Evolutionary conservation across 2,329 filamentous ascomycete species (phyloP), one percentile per base, ranked within the genome.

Genomic region (Berkeleyomyces rouxiae): DNA sequence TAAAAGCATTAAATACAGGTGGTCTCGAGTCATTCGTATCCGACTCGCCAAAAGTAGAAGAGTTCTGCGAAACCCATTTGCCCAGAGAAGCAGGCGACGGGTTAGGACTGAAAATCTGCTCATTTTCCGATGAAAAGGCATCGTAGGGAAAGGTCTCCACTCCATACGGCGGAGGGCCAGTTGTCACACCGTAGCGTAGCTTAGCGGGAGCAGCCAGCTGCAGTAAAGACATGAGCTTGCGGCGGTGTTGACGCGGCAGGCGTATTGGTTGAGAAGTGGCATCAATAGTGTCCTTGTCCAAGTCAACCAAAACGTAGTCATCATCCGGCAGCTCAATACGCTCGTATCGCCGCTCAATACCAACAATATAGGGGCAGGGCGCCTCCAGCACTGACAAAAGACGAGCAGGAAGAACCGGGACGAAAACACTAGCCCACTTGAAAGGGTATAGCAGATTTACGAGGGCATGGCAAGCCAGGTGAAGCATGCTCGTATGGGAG

Each of bases 341-440:
- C 68, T 95, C 89, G 71, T 97, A 97, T 63, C 91, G 84, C 67
- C 91, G 83, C 74, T 99, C 93, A 64, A 99, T 89, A 58, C 93
- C 93, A 51, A 97, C 90, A 67, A 99, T 96, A 69, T 97, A 99
- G 0, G 93, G 93, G 68, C 93, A 97, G 2, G 92, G 92, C 0
- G 92, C 92, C 69, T 97, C 93, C 16, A 99, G 80, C 2, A 90
- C 92, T 61, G 93, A 91, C 7, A 99, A 79, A 31, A 99, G 77
- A 43, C 92, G 84, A 7, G 90, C 88, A 4, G 92, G 92, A 7
- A 99, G 79, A 42, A 97, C 81, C 1, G 92, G 92, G 66, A 97
- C 96, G 71, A 96, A 90, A 58, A 97, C 90, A 68, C 91, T 95
- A 2, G 88, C 83, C 92, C 93, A 97, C 67, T 90, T 87, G 61